Conservation (phyloP, 2,329 filamentous ascomycete species). For the Ophiocordyceps australis region DNA sequence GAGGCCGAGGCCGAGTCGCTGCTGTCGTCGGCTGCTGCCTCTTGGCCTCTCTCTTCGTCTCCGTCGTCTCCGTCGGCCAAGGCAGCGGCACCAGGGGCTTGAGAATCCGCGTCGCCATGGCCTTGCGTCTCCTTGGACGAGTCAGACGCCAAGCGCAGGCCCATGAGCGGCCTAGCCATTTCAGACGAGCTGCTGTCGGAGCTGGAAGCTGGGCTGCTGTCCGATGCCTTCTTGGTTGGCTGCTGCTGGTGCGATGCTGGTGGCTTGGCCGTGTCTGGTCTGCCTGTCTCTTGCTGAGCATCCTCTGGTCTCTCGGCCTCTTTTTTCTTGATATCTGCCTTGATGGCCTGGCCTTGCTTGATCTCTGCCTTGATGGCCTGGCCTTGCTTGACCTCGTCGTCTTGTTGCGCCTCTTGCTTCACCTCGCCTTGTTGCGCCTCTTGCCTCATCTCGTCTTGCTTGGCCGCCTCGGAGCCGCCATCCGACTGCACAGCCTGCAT, state of each 20-base stretch:
- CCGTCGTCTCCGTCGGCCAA: slow-evolving; percentile 1
- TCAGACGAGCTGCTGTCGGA: slow-evolving; percentile 9
- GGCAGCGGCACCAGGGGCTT: background rate
- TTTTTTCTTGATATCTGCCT: too few species aligned
- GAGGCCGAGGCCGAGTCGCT: slow-evolving; percentile 2
- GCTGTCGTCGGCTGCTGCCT: background rate
- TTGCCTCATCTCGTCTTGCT: background rate
- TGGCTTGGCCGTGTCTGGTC: too few species aligned
- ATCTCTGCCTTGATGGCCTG: too few species aligned
- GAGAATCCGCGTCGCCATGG: background rate
- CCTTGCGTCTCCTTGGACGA: too few species aligned
- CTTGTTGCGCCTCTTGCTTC: background rate
- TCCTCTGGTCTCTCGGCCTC: too few species aligned
- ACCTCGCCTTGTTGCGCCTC: background rate
- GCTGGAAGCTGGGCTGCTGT: too few species aligned
- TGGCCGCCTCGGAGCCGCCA: background rate
- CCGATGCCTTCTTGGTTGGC: too few species aligned
- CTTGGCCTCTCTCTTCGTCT: background rate
- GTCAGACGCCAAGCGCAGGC: slow-evolving; percentile 8
- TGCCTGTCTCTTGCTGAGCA: too few species aligned
- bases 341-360: too few species aligned
- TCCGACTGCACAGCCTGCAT: slow-evolving; percentile 15
- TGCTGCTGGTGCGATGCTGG: too few species aligned
- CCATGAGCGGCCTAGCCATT: slow-evolving; percentile 13
- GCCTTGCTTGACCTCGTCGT: background rate